Base-by-base conservation (phyloP, 805 yeast species). In the Candida nanaspora region DNA sequence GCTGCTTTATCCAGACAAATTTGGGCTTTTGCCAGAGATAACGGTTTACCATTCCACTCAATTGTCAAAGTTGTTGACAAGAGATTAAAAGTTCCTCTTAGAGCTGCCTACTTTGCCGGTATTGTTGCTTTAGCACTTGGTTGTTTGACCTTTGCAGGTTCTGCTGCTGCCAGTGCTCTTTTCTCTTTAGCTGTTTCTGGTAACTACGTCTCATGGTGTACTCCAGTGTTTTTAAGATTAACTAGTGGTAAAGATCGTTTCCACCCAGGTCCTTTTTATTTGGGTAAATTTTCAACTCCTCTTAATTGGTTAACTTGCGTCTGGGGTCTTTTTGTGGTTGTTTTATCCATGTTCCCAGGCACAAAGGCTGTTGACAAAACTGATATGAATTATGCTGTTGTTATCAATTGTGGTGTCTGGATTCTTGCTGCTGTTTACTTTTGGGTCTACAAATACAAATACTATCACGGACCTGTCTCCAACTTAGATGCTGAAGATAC, bases 1-100 rank as follows among this genome's bases (percentile, higher is more conserved):
- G 69, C 78, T 35, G 86, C 86, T 6, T 70, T 72, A 10, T 78
- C 85, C 2, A 71, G 88, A 59, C 87, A 81, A 58, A 70, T 78
- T 35, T 82, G 82, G 77, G 86, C 87, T 1, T 79, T 81, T 56
- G 77, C 85, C 19, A 73, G 89, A 62, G 89, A 82, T 55, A 76
- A 79, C 51, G 87, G 86, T 10, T 65, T 82, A 43, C 88, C 88
- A 14, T 62, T 79, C 42, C 69, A 80, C 18, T 57, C 64, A 37
- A 67, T 64, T 52, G 65, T 81, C 44, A 75, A 78, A 46, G 69
- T 63, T 33, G 82, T 82, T 34, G 66, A 80, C 49, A 64, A 71
- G 28, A 69, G 58, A 42, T 56, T 72, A 23, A 63, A 69, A 11
- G 81, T 78, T 16, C 89, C 89, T 6, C 55, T 78, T 25, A 69